Evolutionary conservation across 1,284 basidiomycete genomes (phyloP), one percentile per base, ranked within the genome.

Genomic region (Tilletia setariae): DNA sequence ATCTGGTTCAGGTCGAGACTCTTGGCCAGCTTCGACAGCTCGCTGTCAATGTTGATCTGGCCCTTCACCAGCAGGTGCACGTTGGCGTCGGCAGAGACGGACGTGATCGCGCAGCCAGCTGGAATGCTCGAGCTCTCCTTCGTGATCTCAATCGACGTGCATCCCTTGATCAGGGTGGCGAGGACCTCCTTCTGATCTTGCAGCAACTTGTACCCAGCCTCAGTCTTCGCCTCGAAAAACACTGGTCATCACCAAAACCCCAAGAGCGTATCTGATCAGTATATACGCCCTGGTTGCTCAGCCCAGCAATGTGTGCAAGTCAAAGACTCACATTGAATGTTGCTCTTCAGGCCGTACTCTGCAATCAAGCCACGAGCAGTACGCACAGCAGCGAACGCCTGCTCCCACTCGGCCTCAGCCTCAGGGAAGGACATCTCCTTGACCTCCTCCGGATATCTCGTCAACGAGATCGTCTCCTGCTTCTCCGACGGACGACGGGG

Each of bases 331-430:
- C 91, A 85, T 82, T 94, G 91, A 47, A 95, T 90, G 78, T 96
- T 91, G 46, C 86, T 90, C 76, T 93, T 91, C 61, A 99, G 84
- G 83, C 91, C 92, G 84, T 97, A 98, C n/a, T 91, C 90, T 2
- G 91, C 90, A 19, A 92, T 90, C 62, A 98, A 86, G 0, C 92
- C 94, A 44, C 96, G 89, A 13, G 91, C 89, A 1, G 90, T 85
- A 76, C 89, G 90, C 79, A 96, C 87, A 1, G 88, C 88, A 28
- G 88, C 86, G 83, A 96, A 94, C 43, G 94, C 90, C 63, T 92
- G 86, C 78, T 95, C 92, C 79, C 98, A 98, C 62, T 67, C 68
- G 11, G 68, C 66, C 64, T 74, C 74, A 51, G 71, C 71, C 3
- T 23, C 16, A 3, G 49, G 25, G 56, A 74, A 69, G 19, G 76